Percentiles rank a stretch among this genome's conserved stretches.
Conservation (phyloP, 2,329 filamentous ascomycete species). For the Domatiomyces globalis region DNA sequence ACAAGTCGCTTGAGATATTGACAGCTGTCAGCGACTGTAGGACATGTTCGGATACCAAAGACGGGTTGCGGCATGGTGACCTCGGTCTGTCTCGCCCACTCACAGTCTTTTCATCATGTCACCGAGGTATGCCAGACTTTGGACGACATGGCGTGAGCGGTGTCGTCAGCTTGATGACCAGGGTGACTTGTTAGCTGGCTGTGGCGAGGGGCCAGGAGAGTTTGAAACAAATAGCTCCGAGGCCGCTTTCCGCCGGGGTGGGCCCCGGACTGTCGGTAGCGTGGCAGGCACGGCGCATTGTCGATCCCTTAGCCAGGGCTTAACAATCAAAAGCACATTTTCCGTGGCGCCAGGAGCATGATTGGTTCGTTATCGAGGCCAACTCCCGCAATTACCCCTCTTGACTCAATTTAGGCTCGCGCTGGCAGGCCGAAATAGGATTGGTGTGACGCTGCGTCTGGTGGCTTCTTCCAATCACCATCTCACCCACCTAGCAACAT, state of each 20-base stretch:
- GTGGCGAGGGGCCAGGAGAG: not conserved
- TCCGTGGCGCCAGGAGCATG: not conserved
- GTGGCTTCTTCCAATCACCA: not conserved
- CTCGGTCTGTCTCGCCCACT: not conserved
- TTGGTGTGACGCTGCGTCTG: not conserved
- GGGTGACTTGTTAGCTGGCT: not conserved
- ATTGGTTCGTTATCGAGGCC: not conserved
- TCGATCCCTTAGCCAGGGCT: not conserved
- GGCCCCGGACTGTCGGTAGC: not conserved
- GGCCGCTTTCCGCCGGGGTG: not conserved
- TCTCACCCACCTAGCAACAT: not conserved
- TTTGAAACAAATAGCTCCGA: not conserved
- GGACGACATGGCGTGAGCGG: no score
- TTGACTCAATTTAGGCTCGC: not conserved
- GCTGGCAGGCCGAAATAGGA: not conserved
- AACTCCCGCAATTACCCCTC: not conserved
- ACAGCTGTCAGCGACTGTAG: not conserved
- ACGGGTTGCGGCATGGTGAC: not conserved
- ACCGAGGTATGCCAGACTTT: not conserved
- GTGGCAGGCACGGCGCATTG: not conserved
- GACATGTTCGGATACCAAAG: not conserved
- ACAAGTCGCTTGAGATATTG: not conserved
- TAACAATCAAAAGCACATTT: not conserved
- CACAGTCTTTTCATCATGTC: not conserved
- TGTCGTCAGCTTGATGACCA: not conserved